phyloP scores from a whole-genome alignment of 2,329 filamentous ascomycete species.

The Bipolaris victoriae region DNA sequence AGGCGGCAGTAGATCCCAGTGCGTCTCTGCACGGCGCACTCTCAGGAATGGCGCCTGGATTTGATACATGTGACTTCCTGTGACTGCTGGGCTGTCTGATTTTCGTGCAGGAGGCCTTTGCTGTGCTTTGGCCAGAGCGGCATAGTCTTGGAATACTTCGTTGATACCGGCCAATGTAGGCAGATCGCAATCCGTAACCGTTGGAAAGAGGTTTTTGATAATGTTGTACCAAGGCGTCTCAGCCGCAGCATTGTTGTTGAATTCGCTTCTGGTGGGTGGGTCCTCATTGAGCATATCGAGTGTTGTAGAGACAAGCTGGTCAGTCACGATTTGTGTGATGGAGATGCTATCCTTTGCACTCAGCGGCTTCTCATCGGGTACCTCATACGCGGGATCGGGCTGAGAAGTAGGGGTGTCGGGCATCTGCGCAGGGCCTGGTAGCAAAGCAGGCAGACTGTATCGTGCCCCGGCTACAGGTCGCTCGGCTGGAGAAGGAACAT shows the following conservation, averaged over 20 bases:
- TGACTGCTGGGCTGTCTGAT: conserved; percentile 36
- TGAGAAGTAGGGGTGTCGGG: conserved; percentile 46
- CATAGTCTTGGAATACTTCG: conserved; percentile 53
- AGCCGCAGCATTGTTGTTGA: conserved; percentile 18
- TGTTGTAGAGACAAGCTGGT: conserved; percentile 67
- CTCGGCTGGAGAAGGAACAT: conserved; percentile 37
- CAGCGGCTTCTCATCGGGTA: conserved; percentile 36
- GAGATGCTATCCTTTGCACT: conserved; percentile 67
- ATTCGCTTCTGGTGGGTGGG: neutral
- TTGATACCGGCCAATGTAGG: conserved; percentile 46
- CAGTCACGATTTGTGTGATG: conserved; percentile 73
- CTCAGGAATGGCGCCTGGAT: conserved; percentile 74
- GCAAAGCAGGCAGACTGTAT: conserved; percentile 39
- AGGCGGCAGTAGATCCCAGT: conserved; percentile 75
- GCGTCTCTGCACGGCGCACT: conserved; percentile 71
- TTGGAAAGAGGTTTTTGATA: conserved; percentile 41
- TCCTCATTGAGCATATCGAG: conserved; percentile 42
- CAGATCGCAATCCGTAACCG: conserved; percentile 42
- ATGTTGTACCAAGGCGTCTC: conserved; percentile 32
- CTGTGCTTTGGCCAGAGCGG: conserved; percentile 44
- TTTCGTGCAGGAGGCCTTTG: conserved; percentile 42
- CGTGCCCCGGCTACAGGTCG: conserved; percentile 25
- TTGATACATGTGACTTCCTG: conserved; percentile 40
- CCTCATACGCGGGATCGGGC: conserved; percentile 33
- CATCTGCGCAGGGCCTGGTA: conserved; percentile 31